Base-by-base conservation (phyloP, 345 rosid species). In the Bruguiera parviflora region DNA sequence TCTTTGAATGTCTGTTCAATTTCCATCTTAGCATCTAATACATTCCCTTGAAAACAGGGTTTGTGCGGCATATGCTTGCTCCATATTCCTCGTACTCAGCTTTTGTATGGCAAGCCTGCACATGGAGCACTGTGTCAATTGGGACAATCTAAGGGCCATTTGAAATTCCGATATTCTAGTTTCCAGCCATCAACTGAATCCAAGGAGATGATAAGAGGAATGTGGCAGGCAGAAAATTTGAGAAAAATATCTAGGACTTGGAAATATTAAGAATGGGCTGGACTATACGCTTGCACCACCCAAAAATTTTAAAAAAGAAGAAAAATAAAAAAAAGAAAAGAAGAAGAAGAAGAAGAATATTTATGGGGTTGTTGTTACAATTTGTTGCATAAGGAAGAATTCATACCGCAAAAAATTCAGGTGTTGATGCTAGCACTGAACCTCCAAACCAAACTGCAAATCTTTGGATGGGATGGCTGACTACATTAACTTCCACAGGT, bases 11-110 rank as follows among this genome's bases (percentile, higher is more conserved):
- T 71, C 59, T 32, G 64, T 73, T 15, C 58, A 74, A 47, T 28
- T 64, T 69, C 46, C 37, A 57, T 33, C 9, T 43, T 39, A 39
- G 68, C 60, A 67, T 85, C 86, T 77, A 96, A 77, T 86, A 96
- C 99, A 96, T 96, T 65, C 99, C 99, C 78, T 96, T 96, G 84
- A 96, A 96, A 62, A 92, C 94, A n/a, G 99, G 98, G 84, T 96
- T 96, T 63, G 99, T 85, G 24, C 99, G 99, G 79, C 99, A 96
- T 66, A 96, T 90, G 84, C 98, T 92, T 49, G 99, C 97, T 75
- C 99, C 99, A 65, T 82, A 86, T 80, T 96, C 99, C 71, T 92
- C 97, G 0, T 96, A 96, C 77, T 96, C 99, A 69, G 83, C 96
- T 86, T 95, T 95, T 67, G 99, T 95, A 78, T 94, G 97, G 77